Evolutionary conservation across 495 filamentous ascomycete species (phyloP).

Genomic region (Hypoxylon perforatum): DNA sequence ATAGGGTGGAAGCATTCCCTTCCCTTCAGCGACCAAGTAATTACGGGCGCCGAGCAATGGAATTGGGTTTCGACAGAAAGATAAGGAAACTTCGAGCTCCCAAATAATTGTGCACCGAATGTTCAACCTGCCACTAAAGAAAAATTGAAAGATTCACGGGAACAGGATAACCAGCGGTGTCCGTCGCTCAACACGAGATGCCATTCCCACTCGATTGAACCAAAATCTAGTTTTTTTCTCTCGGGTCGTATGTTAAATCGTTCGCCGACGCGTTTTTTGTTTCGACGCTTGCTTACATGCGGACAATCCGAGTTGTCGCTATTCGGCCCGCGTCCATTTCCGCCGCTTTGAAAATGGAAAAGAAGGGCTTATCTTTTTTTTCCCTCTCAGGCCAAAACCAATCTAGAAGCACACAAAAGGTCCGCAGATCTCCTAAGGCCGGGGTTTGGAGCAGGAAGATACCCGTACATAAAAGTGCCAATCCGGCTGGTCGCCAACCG

Average conservation of each 20-base stretch:
- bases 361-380: constrained; percentile 11
- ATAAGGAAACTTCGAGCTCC: neutral
- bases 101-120: constrained; percentile 1
- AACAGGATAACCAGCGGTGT: constrained; percentile 4
- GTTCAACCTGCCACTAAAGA: constrained; percentile 9
- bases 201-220: neutral
- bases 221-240: neutral
- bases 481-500: neutral
- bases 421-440: constrained; percentile 37
- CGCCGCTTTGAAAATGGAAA: neutral
- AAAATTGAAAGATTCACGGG: constrained; percentile 17
- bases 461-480: constrained; percentile 33
- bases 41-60: no score
- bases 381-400: constrained; percentile 1
- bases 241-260: constrained; percentile 29
- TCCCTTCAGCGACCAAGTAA: neutral
- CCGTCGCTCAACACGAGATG: constrained; percentile 2
- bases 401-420: constrained; percentile 20
- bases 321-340: constrained; percentile 31
- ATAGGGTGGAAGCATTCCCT: constrained; percentile 1
- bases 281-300: constrained; percentile 9
- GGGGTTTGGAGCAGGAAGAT: constrained; percentile 22
- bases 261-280: constrained; percentile 4
- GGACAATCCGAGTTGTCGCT: constrained; percentile 1
- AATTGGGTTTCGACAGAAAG: no score